Evolutionary conservation across 371 early-diverging fungal genomes (phyloP).

Genomic region (Dichotomocladium elegans): DNA sequence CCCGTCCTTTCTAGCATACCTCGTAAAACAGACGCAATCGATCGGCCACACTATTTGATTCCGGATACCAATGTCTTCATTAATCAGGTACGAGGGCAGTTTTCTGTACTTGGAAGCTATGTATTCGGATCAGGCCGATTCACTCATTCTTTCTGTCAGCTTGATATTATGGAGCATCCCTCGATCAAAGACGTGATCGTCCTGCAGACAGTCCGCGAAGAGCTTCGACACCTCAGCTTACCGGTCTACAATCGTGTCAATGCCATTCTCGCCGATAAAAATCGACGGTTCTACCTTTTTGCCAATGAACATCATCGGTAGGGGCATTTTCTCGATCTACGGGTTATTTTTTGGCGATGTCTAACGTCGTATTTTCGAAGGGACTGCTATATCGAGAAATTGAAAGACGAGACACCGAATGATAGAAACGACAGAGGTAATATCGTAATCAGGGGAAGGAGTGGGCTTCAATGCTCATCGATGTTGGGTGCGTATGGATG

Average conservation of each 20-base stretch:
- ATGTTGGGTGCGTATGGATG: neutral
- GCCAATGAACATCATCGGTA: constrained; percentile 90
- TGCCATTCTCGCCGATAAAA: constrained; percentile 62
- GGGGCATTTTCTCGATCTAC: neutral
- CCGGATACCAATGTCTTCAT: constrained; percentile 96
- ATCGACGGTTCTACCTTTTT: constrained; percentile 82
- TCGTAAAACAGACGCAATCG: constrained; percentile 39
- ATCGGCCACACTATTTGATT: constrained; percentile 71
- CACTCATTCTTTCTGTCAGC: constrained; percentile 38
- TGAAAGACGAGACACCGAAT: constrained; percentile 83
- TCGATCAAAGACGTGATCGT: constrained; percentile 88
- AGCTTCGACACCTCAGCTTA: constrained; percentile 76
- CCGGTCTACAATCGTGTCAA: constrained; percentile 81
- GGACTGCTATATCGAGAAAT: constrained; percentile 54
- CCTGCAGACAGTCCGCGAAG: constrained; percentile 90
- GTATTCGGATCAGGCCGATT: neutral
- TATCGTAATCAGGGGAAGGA: no score
- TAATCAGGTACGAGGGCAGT: constrained; percentile 66
- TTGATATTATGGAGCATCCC: constrained; percentile 90
- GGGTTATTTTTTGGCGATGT: no score
- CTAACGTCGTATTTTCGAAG: neutral
- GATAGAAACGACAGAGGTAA: constrained; percentile 90
- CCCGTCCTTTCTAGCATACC: constrained; percentile 42
- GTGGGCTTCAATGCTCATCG: neutral
- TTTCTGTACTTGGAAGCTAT: neutral